These are phyloP conservation scores for Colletotrichum camelliae DNA, from an alignment of 2,329 filamentous ascomycete species.

Conservation along the genomic window DNA sequence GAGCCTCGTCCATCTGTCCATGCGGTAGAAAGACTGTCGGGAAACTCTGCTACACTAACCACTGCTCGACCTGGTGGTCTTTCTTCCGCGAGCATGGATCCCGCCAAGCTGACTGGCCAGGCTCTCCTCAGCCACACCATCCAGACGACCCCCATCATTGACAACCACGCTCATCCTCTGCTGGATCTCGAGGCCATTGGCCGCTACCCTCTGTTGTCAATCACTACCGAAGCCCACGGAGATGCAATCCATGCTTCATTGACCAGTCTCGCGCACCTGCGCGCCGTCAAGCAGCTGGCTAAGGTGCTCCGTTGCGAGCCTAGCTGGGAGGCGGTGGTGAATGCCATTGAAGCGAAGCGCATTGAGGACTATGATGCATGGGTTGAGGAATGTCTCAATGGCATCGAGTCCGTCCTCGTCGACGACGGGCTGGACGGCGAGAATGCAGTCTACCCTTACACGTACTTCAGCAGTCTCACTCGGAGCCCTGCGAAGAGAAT, in stretches of 20 bases:
- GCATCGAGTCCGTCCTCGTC: constrained; percentile 77
- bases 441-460: constrained; percentile 61
- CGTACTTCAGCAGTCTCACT: constrained; percentile 71
- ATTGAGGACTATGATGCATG: constrained; percentile 58
- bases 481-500: constrained; percentile 72
- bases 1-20: neutral
- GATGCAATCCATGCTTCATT: constrained; percentile 67
- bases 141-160: constrained; percentile 67
- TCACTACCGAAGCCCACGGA: constrained; percentile 76
- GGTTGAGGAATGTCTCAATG: constrained; percentile 68
- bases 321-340: constrained; percentile 63
- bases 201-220: constrained; percentile 58
- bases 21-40: constrained; percentile 4
- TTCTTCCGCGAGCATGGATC: constrained; percentile 20
- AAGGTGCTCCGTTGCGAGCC: constrained; percentile 66
- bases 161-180: constrained; percentile 76
- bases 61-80: neutral
- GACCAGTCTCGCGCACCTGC: constrained; percentile 71
- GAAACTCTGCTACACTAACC: neutral
- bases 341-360: constrained; percentile 46
- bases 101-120: constrained; percentile 23
- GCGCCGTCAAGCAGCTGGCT: constrained; percentile 72
- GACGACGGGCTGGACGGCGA: constrained; percentile 71
- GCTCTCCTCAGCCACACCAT: constrained; percentile 44
- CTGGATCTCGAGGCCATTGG: constrained; percentile 56